Base-by-base conservation (phyloP, 208 protist genomes). In the Acanthamoeba sp. region DNA sequence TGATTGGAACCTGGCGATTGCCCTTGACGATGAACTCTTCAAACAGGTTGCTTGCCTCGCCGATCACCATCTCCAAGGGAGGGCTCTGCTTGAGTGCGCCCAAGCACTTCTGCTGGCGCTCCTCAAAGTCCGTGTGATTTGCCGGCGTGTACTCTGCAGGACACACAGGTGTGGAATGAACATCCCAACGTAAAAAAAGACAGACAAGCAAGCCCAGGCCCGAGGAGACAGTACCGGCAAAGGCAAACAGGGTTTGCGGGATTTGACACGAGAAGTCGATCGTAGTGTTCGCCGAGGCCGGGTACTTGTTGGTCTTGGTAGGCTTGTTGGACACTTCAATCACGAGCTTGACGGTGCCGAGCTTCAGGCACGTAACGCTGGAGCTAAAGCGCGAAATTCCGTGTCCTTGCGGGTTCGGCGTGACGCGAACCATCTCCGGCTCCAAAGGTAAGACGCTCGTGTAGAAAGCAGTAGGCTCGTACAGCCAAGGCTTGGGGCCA, bases 391-490 rank as follows among this genome's bases (percentile, higher is more conserved):
- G 85, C 9, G 85, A 66, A 71, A 50, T n/a, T 9, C 52, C 50
- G 34, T 34, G 29, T 14, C 85, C 85, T 73, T 91, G 52, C 59
- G 85, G 27, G 42, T 91, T 71, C 42, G 34, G 85, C 18, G 59
- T 71, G 38, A 91, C 42, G 24, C 85, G 45, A 22, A 91, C 89
- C 89, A 42, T 93, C 27, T 73, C 57, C 10, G 89, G 45, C 14
- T 93, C 66, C 27, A 36, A 48, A 29, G 89, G 62, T 27, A 82
- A 29, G 38, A 93, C 89, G 18, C 48, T 38, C 29, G 64, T 50
- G 36, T 59, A 82, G 38, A 93, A 93, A 27, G 89, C 89, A 84
- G 89, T 93, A 3, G 89, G 89, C n/a, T 93, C 89, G n/a, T 93
- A 93, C 36, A 93, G 36, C 89, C 89, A 93, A 6, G 89, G 89